A percentile compares a stretch with the other conserved stretches of the same genome.
Evolutionary conservation across 768 basidiomycete species (phyloP).

Genomic region (Lentinula aciculospora): DNA sequence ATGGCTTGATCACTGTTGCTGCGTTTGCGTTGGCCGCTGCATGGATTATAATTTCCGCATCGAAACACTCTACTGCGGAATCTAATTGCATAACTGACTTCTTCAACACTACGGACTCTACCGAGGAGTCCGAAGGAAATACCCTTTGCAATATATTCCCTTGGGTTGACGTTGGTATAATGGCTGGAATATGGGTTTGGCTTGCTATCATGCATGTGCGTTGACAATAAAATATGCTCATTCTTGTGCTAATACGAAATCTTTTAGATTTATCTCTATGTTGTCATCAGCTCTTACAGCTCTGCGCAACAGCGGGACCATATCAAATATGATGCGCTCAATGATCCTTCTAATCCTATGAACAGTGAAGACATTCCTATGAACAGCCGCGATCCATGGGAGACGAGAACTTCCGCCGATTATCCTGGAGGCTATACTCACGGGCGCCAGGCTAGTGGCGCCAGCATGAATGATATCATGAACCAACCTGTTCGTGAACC

Average conservation of each 20-base stretch:
- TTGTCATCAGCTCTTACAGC: constrained; percentile 55
- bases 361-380: constrained; percentile 57
- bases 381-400: constrained; percentile 69
- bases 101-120: constrained; percentile 35
- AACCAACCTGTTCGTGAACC: constrained; percentile 42
- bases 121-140: constrained; percentile 44
- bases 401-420: constrained; percentile 49
- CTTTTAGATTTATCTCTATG: constrained; percentile 42
- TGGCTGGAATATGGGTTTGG: constrained; percentile 84
- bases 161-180: constrained; percentile 89
- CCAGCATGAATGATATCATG: constrained; percentile 51
- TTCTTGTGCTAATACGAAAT: constrained; percentile 6
- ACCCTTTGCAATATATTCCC: constrained; percentile 86
- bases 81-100: constrained; percentile 56
- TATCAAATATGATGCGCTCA: constrained; percentile 70
- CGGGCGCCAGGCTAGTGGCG: constrained; percentile 45
- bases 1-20: constrained; percentile 45
- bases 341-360: constrained; percentile 49
- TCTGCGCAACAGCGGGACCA: constrained; percentile 74
- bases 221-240: constrained; percentile 7
- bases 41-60: constrained; percentile 78
- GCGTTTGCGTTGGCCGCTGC: constrained; percentile 76
- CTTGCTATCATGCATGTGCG: constrained; percentile 70
- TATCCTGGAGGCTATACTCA: constrained; percentile 37
- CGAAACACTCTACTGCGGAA: constrained; percentile 69